Percentiles rank a stretch among this genome's conserved stretches.
Evolutionary conservation across 768 basidiomycete species (phyloP).

Genomic region (Infundibulicybe gibba): DNA sequence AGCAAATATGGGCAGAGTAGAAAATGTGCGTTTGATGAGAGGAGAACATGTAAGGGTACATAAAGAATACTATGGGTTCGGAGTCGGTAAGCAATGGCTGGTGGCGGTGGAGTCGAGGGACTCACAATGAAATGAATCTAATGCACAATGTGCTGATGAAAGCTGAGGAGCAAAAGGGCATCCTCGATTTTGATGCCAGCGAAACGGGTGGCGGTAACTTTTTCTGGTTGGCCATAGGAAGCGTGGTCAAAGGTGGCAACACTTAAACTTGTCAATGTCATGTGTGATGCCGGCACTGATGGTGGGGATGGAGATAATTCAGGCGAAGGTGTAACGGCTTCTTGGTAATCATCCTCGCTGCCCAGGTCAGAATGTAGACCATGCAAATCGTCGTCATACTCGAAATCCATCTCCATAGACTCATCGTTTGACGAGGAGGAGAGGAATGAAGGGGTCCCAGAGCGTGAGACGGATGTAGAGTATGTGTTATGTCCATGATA

Average conservation of each 20-base stretch:
- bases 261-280: constrained; percentile 25
- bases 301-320: constrained; percentile 36
- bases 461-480: constrained; percentile 47
- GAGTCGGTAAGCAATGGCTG: neutral
- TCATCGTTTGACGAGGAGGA: constrained; percentile 49
- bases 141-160: constrained; percentile 64
- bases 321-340: constrained; percentile 72
- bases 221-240: constrained; percentile 46
- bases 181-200: constrained; percentile 69
- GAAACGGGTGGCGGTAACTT: constrained; percentile 36
- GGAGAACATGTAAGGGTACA: too few species aligned
- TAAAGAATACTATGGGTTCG: too few species aligned
- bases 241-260: constrained; percentile 35
- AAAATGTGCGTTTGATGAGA: too few species aligned
- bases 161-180: constrained; percentile 68
- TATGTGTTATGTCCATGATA: constrained; percentile 31
- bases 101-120: neutral
- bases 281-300: constrained; percentile 22
- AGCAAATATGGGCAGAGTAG: too few species aligned
- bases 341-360: constrained; percentile 72
- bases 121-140: constrained; percentile 21
- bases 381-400: constrained; percentile 37
- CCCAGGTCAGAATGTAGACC: constrained; percentile 46
- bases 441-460: constrained; percentile 44
- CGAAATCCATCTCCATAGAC: constrained; percentile 47